Evolutionary conservation across 1,139 yeast genomes (phyloP).

Genomic region (Kodamaea ohmeri): DNA sequence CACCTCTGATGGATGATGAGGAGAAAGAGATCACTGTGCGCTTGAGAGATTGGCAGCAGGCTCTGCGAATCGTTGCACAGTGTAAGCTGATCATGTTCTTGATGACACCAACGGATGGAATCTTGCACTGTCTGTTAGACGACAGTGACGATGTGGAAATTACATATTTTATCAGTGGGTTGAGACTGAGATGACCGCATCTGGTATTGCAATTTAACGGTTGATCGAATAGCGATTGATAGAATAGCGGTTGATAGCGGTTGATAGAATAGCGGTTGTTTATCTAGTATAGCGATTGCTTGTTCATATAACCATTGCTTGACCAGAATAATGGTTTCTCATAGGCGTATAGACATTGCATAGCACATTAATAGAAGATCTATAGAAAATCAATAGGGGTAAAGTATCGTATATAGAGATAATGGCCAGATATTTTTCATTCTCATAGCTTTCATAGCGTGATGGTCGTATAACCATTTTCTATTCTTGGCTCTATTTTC

Average conservation of each 20-base stretch:
- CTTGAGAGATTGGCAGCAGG: conserved; percentile 57
- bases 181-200: conserved; percentile 17
- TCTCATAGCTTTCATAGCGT: too few relatives aligned
- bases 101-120: conserved; percentile 49
- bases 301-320: too few relatives aligned
- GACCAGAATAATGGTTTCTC: too few relatives aligned
- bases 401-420: too few relatives aligned
- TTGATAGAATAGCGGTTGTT: too few relatives aligned
- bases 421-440: neutral
- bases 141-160: conserved; percentile 56
- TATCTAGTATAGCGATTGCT: too few relatives aligned
- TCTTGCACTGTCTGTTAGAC: conserved; percentile 56
- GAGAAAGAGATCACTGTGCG: conserved; percentile 43
- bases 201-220: neutral
- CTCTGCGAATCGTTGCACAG: conserved; percentile 50
- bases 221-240: neutral
- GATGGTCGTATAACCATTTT: too few relatives aligned
- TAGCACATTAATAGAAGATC: too few relatives aligned
- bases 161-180: conserved; percentile 48
- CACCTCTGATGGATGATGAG: conserved; percentile 14
- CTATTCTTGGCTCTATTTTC: too few relatives aligned
- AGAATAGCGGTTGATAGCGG: too few relatives aligned
- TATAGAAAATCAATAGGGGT: too few relatives aligned
- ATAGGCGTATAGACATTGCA: too few relatives aligned
- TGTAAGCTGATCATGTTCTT: conserved; percentile 53